These are phyloP conservation scores for Leccinum rimulosum DNA, from an alignment of 768 basidiomycete genomes.

Conservation along the genomic window DNA sequence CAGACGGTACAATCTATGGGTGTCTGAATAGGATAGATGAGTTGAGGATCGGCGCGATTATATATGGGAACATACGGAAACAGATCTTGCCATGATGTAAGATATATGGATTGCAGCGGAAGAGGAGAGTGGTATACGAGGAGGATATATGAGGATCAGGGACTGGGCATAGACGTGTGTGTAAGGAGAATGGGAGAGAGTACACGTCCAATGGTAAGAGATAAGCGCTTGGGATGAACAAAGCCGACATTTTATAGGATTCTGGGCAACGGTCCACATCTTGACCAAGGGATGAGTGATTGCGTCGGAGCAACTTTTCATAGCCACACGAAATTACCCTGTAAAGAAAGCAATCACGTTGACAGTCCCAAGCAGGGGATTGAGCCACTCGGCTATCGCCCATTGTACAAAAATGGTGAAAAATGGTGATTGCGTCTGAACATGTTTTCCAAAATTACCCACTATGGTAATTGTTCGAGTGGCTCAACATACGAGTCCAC, in stretches of 20 bases:
- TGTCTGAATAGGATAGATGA: not conserved
- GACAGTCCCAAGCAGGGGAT: slow-evolving; percentile 12
- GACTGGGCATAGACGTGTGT: not conserved
- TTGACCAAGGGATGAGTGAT: slow-evolving; percentile 21
- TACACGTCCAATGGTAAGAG: not conserved
- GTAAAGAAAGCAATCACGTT: slow-evolving; percentile 21
- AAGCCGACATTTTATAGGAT: slow-evolving; percentile 19
- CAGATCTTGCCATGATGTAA: not conserved
- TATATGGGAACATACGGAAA: not conserved
- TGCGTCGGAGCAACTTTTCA: slow-evolving; percentile 22
- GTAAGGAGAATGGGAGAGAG: not conserved
- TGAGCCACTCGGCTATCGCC: slow-evolving; percentile 28
- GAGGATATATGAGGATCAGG: not conserved
- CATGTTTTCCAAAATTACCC: slow-evolving; percentile 16
- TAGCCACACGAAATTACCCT: slow-evolving; percentile 19
- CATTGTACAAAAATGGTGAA: slow-evolving; percentile 4
- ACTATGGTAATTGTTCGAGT: slow-evolving; percentile 3
- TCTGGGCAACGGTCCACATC: slow-evolving; percentile 4
- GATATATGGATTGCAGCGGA: not conserved
- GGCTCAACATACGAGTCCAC: slow-evolving; percentile 7
- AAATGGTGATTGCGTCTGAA: slow-evolving; percentile 23
- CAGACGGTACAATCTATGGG: slow-evolving; percentile 15
- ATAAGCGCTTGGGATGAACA: slow-evolving; percentile 1
- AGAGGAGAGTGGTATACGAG: not conserved
- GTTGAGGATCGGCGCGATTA: not conserved